Percentiles rank a stretch among this genome's conserved stretches.
Evolutionary conservation across 202 grass and related monocot species (phyloP).

Genomic region (Saccharum hybrid): DNA sequence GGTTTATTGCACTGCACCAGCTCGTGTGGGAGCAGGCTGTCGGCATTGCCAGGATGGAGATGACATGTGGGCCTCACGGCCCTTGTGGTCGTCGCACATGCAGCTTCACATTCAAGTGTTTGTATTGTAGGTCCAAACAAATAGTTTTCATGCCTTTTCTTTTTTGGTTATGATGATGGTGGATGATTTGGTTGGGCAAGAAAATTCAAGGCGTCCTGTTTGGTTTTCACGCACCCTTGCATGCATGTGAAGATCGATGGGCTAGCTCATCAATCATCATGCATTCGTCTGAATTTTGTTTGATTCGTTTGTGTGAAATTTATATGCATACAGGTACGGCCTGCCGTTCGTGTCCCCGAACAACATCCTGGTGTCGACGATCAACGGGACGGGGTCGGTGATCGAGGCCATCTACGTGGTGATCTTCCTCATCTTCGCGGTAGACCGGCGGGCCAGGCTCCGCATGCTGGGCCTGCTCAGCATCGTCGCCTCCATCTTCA

Average conservation of each 20-base stretch:
- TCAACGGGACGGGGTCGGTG: constrained; percentile 77
- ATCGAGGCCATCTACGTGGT: constrained; percentile 89
- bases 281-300: neutral
- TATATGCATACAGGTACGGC: constrained; percentile 64
- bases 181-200: neutral
- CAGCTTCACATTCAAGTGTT: constrained; percentile 31
- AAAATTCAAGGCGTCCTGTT: neutral
- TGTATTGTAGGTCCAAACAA: neutral
- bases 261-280: neutral
- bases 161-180: neutral
- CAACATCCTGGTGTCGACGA: constrained; percentile 89
- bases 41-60: constrained; percentile 25
- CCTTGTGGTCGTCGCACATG: constrained; percentile 38
- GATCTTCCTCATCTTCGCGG: constrained; percentile 88
- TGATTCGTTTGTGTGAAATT: neutral
- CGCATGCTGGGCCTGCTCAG: constrained; percentile 67
- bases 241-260: neutral
- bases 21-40: constrained; percentile 11
- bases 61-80: constrained; percentile 31
- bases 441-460: constrained; percentile 40
- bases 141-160: neutral
- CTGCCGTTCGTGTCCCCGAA: constrained; percentile 92
- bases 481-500: constrained; percentile 65
- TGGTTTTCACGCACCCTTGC: neutral
- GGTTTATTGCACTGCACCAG: constrained; percentile 5